A percentile compares a stretch with the other conserved stretches of the same genome.
phyloP scores from a whole-genome alignment of 257 asterid genomes.

The Capsicum baccatum region DNA sequence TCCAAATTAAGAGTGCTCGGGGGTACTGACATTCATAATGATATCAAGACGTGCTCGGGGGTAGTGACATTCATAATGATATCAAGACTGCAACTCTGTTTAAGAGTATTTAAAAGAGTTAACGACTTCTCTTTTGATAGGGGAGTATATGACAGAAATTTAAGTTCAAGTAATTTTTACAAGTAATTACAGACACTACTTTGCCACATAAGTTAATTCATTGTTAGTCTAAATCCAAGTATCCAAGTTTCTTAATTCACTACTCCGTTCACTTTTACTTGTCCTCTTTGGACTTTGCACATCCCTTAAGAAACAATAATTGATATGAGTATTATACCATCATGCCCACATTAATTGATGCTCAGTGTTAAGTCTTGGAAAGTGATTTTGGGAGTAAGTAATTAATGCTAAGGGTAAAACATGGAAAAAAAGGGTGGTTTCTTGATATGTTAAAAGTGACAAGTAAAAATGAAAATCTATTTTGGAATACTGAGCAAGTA shows the following conservation, averaged over 20 bases:
- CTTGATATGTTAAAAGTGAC: too few relatives aligned
- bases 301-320: too few relatives aligned
- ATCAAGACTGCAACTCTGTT: not conserved
- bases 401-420: too few relatives aligned
- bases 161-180: not conserved
- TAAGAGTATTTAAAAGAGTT: not conserved
- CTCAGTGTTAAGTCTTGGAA: too few relatives aligned
- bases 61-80: not conserved
- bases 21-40: not conserved
- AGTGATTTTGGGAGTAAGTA: too few relatives aligned
- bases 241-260: not conserved
- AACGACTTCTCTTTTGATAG: not conserved
- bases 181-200: not conserved
- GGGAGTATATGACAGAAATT: not conserved
- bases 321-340: too few relatives aligned
- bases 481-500: too few relatives aligned
- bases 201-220: slow-evolving; percentile 1
- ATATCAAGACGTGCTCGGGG: not conserved
- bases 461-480: too few relatives aligned
- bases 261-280: not conserved
- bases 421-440: too few relatives aligned
- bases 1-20: slow-evolving; percentile 12
- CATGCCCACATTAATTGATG: too few relatives aligned
- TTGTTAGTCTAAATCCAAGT: slow-evolving; percentile 15
- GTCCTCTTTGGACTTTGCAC: too few relatives aligned